Conservation (phyloP, 805 yeast species). For the Kuraishia capsulata region DNA sequence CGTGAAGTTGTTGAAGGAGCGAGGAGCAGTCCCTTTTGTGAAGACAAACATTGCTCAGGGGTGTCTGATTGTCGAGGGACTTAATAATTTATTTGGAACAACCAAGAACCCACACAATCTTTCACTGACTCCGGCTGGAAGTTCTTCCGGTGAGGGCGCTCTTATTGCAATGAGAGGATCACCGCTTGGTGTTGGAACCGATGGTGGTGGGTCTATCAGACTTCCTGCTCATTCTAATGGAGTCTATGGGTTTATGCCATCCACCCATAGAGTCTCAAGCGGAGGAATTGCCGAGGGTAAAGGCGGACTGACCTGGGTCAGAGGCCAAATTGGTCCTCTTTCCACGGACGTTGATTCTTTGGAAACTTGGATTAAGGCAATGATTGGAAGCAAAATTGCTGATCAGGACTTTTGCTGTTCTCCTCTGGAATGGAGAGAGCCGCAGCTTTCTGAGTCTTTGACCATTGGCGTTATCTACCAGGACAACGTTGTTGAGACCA, state of each 20-base stretch:
- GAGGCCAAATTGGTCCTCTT: neutral
- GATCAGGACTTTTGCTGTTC: neutral
- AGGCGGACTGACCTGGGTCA: neutral
- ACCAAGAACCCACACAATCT: slow-evolving; percentile 52
- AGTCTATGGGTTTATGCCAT: slow-evolving; percentile 51
- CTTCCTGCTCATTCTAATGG: slow-evolving; percentile 62
- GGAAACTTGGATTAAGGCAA: neutral
- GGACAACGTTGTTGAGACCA: slow-evolving; percentile 9
- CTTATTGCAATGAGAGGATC: slow-evolving; percentile 50
- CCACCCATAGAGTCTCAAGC: slow-evolving; percentile 11
- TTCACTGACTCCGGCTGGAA: slow-evolving; percentile 58
- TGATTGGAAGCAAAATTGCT: neutral
- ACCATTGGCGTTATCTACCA: slow-evolving; percentile 38
- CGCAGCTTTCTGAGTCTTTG: slow-evolving; percentile 18
- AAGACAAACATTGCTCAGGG: slow-evolving; percentile 65
- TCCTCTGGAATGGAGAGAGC: neutral
- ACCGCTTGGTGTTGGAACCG: slow-evolving; percentile 58
- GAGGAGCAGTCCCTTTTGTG: slow-evolving; percentile 56
- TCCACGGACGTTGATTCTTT: neutral
- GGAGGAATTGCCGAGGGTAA: neutral
- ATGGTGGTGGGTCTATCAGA: slow-evolving; percentile 66
- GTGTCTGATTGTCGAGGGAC: slow-evolving; percentile 59
- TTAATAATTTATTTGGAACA: slow-evolving; percentile 50
- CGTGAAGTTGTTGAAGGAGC: slow-evolving; percentile 33
- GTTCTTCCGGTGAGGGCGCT: slow-evolving; percentile 68